phyloP scores from a whole-genome alignment of 192 early-diverging fungal species.

The Ambispora gerdemannii region DNA sequence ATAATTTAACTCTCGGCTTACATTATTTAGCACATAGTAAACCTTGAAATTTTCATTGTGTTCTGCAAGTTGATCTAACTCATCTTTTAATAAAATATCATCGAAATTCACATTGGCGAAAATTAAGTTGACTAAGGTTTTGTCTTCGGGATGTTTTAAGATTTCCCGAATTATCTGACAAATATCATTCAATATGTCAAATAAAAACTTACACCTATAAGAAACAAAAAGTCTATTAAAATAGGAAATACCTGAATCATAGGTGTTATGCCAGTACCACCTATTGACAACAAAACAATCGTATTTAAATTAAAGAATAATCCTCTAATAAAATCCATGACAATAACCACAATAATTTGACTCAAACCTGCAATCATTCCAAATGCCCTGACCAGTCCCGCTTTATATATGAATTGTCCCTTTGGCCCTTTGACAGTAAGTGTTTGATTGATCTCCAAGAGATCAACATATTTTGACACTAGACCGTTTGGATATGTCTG shows the following conservation, averaged over 20 bases:
- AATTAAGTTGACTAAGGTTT: conserved; percentile 81
- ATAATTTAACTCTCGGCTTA: not conserved
- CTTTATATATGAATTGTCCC: conserved; percentile 81
- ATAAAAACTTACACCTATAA: not conserved
- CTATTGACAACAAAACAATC: not conserved
- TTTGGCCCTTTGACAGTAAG: conserved; percentile 84
- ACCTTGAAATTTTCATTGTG: conserved; percentile 78
- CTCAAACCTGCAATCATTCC: conserved; percentile 85
- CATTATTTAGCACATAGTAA: conserved; percentile 79
- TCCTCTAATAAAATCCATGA: not conserved
- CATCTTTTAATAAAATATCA: conserved; percentile 82
- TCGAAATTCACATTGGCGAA: conserved; percentile 89
- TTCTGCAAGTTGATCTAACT: conserved; percentile 72
- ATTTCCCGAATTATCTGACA: conserved; percentile 79
- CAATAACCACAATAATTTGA: not conserved
- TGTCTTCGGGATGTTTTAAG: conserved; percentile 80
- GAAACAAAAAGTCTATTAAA: not conserved
- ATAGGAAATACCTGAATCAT: conserved; percentile 69
- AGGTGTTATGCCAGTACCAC: conserved; percentile 91
- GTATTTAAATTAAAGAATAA: not conserved
- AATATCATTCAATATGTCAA: too few relatives aligned
- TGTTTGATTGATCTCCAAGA: conserved; percentile 68
- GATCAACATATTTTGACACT: conserved; percentile 70
- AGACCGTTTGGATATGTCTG: conserved; percentile 79
- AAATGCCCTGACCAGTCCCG: conserved; percentile 72